Evolutionary conservation across 140 eudicot genomes (phyloP).

Genomic region (Eryngium alpinum): DNA sequence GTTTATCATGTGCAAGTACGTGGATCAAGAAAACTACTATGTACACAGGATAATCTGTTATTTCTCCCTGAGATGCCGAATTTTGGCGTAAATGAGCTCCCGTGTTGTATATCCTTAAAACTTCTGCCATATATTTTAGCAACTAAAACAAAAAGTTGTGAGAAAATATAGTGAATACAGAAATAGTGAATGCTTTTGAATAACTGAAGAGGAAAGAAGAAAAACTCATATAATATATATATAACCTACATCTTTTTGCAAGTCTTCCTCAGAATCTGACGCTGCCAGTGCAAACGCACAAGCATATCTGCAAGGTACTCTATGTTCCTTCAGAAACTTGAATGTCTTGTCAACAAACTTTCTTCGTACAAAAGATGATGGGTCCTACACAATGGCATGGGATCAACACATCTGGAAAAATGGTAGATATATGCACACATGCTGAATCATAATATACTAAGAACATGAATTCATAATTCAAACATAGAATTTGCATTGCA

Average conservation of each 20-base stretch:
- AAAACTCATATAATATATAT: neutral
- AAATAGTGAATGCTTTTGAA: neutral
- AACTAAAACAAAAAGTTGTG: slow-evolving; percentile 38
- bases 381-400: slow-evolving; percentile 43
- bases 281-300: slow-evolving; percentile 79
- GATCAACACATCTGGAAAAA: neutral
- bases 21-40: slow-evolving; percentile 70
- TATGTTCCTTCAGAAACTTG: slow-evolving; percentile 52
- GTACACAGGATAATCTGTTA: slow-evolving; percentile 54
- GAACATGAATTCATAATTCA: neutral
- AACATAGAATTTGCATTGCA: neutral
- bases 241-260: slow-evolving; percentile 50
- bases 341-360: slow-evolving; percentile 54
- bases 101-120: slow-evolving; percentile 37
- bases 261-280: slow-evolving; percentile 39
- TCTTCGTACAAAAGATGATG: slow-evolving; percentile 43
- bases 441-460: neutral
- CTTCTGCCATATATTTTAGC: slow-evolving; percentile 55
- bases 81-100: slow-evolving; percentile 27
- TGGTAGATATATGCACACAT: neutral
- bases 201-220: neutral
- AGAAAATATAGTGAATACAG: slow-evolving; percentile 17
- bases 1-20: slow-evolving; percentile 75
- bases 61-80: slow-evolving; percentile 29
- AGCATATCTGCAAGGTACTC: slow-evolving; percentile 60